Evolutionary conservation across 2,329 filamentous ascomycete genomes (phyloP).

Genomic region (Botryotinia narcissicola): DNA sequence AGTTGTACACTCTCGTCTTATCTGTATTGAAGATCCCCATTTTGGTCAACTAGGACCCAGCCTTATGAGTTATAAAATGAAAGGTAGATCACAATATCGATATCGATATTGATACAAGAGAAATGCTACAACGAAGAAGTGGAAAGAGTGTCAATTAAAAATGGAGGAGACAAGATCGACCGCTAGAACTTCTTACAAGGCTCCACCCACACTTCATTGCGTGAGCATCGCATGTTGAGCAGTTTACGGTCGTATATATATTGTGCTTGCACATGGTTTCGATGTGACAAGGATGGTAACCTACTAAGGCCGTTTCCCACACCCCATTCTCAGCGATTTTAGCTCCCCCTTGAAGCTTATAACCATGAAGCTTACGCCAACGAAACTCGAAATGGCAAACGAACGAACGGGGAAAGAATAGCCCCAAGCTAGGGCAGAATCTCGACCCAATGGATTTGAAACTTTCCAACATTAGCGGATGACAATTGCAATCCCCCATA

Average conservation of each 20-base stretch:
- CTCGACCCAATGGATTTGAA: neutral
- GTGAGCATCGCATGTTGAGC: neutral
- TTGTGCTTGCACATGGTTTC: neutral
- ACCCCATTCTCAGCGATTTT: neutral
- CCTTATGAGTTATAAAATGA: neutral
- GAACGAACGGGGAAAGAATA: neutral
- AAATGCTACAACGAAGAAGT: neutral
- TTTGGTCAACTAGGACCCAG: neutral
- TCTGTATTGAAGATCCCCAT: neutral
- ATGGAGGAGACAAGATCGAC: neutral
- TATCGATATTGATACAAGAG: neutral
- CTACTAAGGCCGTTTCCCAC: constrained; percentile 1
- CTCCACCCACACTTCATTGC: neutral
- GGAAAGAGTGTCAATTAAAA: neutral
- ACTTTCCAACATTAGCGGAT: neutral
- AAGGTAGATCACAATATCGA: neutral
- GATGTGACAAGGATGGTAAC: constrained; percentile 9
- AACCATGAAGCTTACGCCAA: neutral
- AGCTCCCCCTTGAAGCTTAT: neutral
- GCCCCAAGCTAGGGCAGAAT: neutral
- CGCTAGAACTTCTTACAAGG: neutral
- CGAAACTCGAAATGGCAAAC: constrained; percentile 6
- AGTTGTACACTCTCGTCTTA: constrained; percentile 17
- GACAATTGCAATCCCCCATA: neutral
- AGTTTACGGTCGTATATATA: constrained; percentile 7